Base-by-base conservation (phyloP, 2,329 filamentous ascomycete genomes). In the Stagonosporopsis vannaccii region DNA sequence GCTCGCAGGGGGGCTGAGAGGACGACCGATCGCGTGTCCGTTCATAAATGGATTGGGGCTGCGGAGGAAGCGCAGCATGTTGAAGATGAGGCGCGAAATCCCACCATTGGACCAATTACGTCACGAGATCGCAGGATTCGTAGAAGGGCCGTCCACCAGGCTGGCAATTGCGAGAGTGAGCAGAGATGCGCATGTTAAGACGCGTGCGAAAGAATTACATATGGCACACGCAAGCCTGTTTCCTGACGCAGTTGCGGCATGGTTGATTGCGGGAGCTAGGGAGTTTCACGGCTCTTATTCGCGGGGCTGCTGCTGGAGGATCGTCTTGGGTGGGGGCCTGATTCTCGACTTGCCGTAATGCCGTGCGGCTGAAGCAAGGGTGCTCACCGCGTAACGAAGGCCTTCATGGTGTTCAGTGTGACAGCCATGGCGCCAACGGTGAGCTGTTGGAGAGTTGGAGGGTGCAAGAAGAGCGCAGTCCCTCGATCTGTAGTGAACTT, bases 21-120 rank as follows among this genome's bases (percentile, higher is more conserved):
- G 30, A 15, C 19, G 19, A n/a, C 42, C 51, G 17, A 48, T 56
- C 37, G 53, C 37, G 47, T 32, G 41, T 20, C 56, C 46, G 30
- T 49, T 51, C 44, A 54, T 58, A 35, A 51, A 46, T 20, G 46
- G 44, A 13, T 55, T 55, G 36, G 50, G 45, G 40, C 46, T 50
- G 12, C 40, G 41, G 15, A 58, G 12, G 35, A 58, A 47, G 56
- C 51, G 56, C 32, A 51, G 32, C 51, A 55, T 55, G 32, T 41
- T 45, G 41, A 19, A 22, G 28, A 17, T 45, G 43, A 36, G 20
- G 47, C 17, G 17, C 35, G 28, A 39, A 13, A 40, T 28, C 40
- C 46, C 13, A 43, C 33, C 53, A 56, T 47, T 43, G 42, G 25
- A 12, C 39, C 43, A 32, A 43, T 37, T 39, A 47, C 53, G 53